Evolutionary conservation across 2,329 filamentous ascomycete genomes (phyloP).

Genomic region (Pseudopyrenochaeta lycopersici): DNA sequence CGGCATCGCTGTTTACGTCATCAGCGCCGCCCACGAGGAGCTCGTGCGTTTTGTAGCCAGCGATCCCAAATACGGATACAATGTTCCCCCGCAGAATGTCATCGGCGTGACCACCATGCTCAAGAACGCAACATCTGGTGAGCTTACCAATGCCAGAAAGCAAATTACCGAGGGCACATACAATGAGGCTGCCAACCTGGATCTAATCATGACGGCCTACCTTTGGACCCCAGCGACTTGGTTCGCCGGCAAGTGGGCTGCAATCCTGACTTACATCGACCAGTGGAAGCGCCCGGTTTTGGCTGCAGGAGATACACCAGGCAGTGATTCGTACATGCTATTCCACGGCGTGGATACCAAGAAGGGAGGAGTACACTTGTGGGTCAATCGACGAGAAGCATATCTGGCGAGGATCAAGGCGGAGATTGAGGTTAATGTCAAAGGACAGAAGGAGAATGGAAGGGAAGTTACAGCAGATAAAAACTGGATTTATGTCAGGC

Average conservation of each 20-base stretch:
- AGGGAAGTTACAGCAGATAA: constrained; percentile 40
- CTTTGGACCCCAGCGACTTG: constrained; percentile 44
- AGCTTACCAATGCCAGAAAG: constrained; percentile 36
- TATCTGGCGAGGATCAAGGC: constrained; percentile 28
- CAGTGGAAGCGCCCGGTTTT: constrained; percentile 41
- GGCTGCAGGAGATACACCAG: constrained; percentile 39
- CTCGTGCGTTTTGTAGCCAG: constrained; percentile 44
- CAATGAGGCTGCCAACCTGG: constrained; percentile 32
- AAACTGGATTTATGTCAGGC: constrained; percentile 42
- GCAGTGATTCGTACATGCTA: constrained; percentile 42
- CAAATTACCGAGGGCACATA: constrained; percentile 38
- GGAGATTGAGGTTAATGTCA: constrained; percentile 32
- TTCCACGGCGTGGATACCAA: constrained; percentile 40
- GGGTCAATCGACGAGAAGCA: constrained; percentile 35
- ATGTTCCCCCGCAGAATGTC: constrained; percentile 40
- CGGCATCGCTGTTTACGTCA: constrained; percentile 41
- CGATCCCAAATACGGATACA: constrained; percentile 44
- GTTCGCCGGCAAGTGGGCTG: constrained; percentile 44
- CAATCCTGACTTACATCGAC: constrained; percentile 41
- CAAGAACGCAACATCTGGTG: constrained; percentile 34
- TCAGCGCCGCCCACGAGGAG: constrained; percentile 41
- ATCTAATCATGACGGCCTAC: constrained; percentile 36
- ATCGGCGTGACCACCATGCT: constrained; percentile 42
- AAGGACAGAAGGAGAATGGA: constrained; percentile 35
- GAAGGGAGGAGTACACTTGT: constrained; percentile 41